Conservation (phyloP, 2,329 filamentous ascomycete genomes). For the Cryphonectria naterciae region DNA sequence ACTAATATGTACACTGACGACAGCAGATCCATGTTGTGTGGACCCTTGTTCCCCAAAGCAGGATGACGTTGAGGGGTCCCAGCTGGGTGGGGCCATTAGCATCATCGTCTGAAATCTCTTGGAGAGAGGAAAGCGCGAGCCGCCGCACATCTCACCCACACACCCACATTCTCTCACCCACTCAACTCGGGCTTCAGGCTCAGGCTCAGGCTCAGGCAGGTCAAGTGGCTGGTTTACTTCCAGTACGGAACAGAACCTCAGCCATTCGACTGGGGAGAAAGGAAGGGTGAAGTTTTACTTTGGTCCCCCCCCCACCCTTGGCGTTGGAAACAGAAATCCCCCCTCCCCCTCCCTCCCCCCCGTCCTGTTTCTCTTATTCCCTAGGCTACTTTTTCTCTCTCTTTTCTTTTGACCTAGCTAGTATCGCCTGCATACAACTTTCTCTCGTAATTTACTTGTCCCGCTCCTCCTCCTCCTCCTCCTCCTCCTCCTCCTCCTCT, state of each 20-base stretch:
- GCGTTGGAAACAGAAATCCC: background rate
- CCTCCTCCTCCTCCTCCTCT: no score
- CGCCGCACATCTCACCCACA: background rate
- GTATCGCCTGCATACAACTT: background rate
- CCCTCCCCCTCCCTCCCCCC: no score
- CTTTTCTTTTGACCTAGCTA: no score
- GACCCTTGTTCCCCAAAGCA: slow-evolving; percentile 9
- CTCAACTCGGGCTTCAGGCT: background rate
- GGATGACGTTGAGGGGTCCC: slow-evolving; percentile 19
- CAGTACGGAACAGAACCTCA: background rate
- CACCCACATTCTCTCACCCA: background rate
- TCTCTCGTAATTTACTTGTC: background rate
- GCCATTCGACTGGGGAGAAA: background rate
- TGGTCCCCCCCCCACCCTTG: background rate
- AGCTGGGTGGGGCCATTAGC: slow-evolving; percentile 7
- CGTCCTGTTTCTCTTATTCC: background rate
- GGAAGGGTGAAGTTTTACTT: background rate
- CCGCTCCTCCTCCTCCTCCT: no score
- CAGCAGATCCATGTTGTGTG: slow-evolving; percentile 3
- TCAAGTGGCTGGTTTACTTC: background rate
- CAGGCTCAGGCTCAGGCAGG: background rate
- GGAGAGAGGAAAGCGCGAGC: background rate
- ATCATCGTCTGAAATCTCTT: slow-evolving; percentile 10
- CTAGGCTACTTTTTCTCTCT: background rate
- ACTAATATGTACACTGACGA: background rate